Evolutionary conservation across 176 grass and related monocot genomes (phyloP).

Genomic region (Eleusine indica): DNA sequence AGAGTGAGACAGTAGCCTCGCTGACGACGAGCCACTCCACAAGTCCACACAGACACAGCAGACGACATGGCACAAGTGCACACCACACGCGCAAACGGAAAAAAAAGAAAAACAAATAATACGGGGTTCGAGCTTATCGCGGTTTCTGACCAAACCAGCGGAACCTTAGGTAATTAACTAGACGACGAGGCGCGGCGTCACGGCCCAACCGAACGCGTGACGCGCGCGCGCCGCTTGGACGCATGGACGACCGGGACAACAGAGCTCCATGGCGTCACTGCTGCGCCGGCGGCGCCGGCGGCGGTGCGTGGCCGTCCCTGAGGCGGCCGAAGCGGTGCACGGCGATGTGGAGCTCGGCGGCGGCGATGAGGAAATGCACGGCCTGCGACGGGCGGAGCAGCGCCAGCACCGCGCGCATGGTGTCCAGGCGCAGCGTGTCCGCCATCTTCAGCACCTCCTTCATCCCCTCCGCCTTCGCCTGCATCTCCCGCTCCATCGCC

Average conservation of each 20-base stretch:
- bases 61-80: conserved; percentile 3
- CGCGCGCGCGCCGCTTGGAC: conserved; percentile 26
- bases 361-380: conserved; percentile 76
- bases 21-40: background rate
- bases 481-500: conserved; percentile 49
- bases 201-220: background rate
- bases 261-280: background rate
- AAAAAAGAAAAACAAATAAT: background rate
- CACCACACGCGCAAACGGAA: background rate
- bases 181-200: background rate
- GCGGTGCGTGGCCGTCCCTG: conserved; percentile 47
- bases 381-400: conserved; percentile 62
- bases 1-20: background rate
- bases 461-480: conserved; percentile 48
- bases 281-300: background rate
- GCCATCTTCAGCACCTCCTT: conserved; percentile 57
- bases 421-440: conserved; percentile 59
- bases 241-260: background rate
- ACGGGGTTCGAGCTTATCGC: conserved; percentile 38
- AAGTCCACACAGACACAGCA: background rate
- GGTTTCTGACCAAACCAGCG: conserved; percentile 8
- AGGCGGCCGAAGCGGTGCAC: conserved; percentile 65
- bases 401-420: conserved; percentile 62
- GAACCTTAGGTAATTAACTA: background rate
- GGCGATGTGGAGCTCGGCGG: conserved; percentile 68